Base-by-base conservation (phyloP, 1,139 yeast genomes). In the Debaryomyces coudertii region DNA sequence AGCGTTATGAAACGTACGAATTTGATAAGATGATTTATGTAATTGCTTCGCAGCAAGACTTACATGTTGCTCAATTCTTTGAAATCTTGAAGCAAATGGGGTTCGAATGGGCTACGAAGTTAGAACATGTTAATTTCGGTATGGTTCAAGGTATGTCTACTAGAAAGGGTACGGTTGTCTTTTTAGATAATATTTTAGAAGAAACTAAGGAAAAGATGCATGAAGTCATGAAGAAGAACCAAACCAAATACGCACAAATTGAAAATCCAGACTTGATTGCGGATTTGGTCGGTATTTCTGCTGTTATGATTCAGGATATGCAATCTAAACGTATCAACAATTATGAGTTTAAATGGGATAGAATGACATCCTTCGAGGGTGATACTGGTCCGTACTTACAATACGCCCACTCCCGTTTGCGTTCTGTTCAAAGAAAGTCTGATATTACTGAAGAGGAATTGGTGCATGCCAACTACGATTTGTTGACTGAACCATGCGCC, bases 131-230 rank as follows among this genome's bases (percentile, higher is more conserved):
- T 59, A 93, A 88, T 72, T 95, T 90, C 60, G 99, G 99, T 69
- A 87, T 95, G 95, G 99, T 95, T 46, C 88, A 83, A 64, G 99
- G 99, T 59, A 95, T 95, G 99, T 87, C 96, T 29, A 93, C 99
- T 51, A 86, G 99, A 77, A 89, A 85, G 72, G 99, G 99, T 57
- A 95, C 97, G 35, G 99, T 95, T 53, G 99, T 95, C 11, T 95
- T 95, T 79, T 80, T 95, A 63, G 97, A 93, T 69, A 87, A 84
- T 63, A 95, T 95, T 57, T 77, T 95, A 59, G 95, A 93, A 70
- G 97, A 90, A 68, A 92, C 97, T 52, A 89, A 88, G 73, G 93
- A 87, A 48, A 84, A 89, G 62, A 93, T 95, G 97, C 97, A 92
- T 64, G 96, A 90, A 57, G 97, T 93, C 47, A 95, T 95, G 99